These are phyloP conservation scores for Inonotus hispidus DNA, from an alignment of 1,284 basidiomycete species.

Conservation along the genomic window DNA sequence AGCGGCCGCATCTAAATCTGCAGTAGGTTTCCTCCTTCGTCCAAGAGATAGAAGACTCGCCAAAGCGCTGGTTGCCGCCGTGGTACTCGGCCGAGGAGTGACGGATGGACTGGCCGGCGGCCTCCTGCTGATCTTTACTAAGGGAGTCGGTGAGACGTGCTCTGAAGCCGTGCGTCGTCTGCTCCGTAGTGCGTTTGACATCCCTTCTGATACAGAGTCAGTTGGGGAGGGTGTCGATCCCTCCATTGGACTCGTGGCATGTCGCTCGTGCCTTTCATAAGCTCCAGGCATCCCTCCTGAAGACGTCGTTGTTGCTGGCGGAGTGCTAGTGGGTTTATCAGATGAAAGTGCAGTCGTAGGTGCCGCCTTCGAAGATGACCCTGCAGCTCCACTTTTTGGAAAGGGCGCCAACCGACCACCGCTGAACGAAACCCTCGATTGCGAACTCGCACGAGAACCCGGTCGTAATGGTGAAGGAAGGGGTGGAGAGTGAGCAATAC, in stretches of 20 bases:
- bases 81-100: background rate
- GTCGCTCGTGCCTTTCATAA: background rate
- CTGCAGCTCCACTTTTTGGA: slow-evolving; percentile 7
- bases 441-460: slow-evolving; percentile 19
- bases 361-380: slow-evolving; percentile 13
- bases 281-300: background rate
- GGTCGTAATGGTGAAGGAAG: slow-evolving; percentile 16
- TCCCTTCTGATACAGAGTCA: slow-evolving; percentile 17
- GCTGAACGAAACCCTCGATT: slow-evolving; percentile 17
- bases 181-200: slow-evolving; percentile 14
- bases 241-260: slow-evolving; percentile 4
- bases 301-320: slow-evolving; percentile 7
- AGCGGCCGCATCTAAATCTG: background rate
- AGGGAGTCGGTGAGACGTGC: slow-evolving; percentile 1
- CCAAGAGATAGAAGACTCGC: slow-evolving; percentile 15
- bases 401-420: slow-evolving; percentile 18
- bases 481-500: slow-evolving; percentile 14
- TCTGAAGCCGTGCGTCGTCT: slow-evolving; percentile 18
- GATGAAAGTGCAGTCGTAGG: slow-evolving; percentile 18
- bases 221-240: slow-evolving; percentile 17
- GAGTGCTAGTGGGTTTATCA: slow-evolving; percentile 16
- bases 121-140: slow-evolving; percentile 3
- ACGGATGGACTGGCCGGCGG: background rate
- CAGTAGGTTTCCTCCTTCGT: slow-evolving; percentile 2
- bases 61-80: slow-evolving; percentile 13